A percentile compares a stretch with the other conserved stretches of the same genome.
Evolutionary conservation across 148 eudicot genomes (phyloP).

Genomic region (Silene conica): DNA sequence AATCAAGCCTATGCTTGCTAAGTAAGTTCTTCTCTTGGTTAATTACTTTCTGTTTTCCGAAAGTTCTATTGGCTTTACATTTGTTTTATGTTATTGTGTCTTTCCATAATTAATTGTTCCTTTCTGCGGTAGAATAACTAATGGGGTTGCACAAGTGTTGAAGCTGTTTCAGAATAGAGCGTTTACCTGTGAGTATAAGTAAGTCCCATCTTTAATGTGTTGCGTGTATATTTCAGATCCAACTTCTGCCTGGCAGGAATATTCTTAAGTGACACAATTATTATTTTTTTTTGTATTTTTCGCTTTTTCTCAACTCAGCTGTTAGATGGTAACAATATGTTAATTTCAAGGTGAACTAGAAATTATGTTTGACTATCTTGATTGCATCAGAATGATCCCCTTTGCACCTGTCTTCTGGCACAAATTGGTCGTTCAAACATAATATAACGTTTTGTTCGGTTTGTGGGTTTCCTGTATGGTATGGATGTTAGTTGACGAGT

Average conservation of each 20-base stretch:
- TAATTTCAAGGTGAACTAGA: background rate
- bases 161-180: constrained; percentile 69
- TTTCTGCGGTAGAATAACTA: constrained; percentile 57
- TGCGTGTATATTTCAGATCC: background rate
- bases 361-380: constrained; percentile 1
- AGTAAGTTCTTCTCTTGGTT: constrained; percentile 41
- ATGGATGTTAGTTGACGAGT: background rate
- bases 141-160: constrained; percentile 71
- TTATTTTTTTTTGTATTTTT: background rate
- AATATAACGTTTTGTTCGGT: background rate
- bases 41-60: background rate
- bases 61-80: background rate
- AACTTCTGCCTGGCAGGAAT: background rate
- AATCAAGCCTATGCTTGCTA: constrained; percentile 95
- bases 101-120: constrained; percentile 49
- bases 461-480: background rate
- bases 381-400: background rate
- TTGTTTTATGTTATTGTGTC: constrained; percentile 10
- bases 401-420: background rate
- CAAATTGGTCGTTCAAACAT: background rate
- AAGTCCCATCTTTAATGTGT: constrained; percentile 25
- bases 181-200: constrained; percentile 92
- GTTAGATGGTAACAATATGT: background rate
- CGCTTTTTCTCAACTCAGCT: background rate
- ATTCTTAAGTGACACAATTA: background rate